These are phyloP conservation scores for Plantago major DNA, from an alignment of 257 asterid genomes.

Conservation along the genomic window DNA sequence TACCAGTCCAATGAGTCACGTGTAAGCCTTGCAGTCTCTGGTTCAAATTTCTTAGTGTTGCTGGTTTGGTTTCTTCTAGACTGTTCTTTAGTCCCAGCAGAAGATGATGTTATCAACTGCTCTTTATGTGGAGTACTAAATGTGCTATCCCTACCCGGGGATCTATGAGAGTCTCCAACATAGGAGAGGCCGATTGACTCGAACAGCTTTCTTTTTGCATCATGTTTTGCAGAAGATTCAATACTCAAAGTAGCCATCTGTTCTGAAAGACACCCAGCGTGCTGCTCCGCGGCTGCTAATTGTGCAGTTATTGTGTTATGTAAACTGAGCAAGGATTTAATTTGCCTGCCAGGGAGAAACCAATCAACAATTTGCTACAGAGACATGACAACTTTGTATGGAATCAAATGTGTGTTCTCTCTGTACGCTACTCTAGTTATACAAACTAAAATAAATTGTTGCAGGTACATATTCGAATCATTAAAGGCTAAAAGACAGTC, in stretches of 20 bases:
- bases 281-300: conserved; percentile 82
- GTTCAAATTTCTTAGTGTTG: conserved; percentile 48
- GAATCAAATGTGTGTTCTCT: neutral
- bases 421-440: neutral
- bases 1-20: conserved; percentile 83
- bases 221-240: conserved; percentile 50
- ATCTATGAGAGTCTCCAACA: conserved; percentile 35
- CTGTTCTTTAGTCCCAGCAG: conserved; percentile 41
- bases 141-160: conserved; percentile 45
- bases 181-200: conserved; percentile 82
- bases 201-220: conserved; percentile 65
- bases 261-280: conserved; percentile 67
- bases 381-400: neutral
- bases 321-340: conserved; percentile 62
- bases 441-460: neutral
- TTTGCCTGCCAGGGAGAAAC: conserved; percentile 51
- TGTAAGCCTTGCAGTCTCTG: conserved; percentile 83
- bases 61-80: conserved; percentile 40
- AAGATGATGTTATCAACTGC: conserved; percentile 27
- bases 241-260: conserved; percentile 80
- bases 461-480: neutral
- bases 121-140: conserved; percentile 37
- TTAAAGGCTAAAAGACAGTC: neutral
- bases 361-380: neutral
- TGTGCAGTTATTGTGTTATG: conserved; percentile 68